Base-by-base conservation (phyloP, 2,329 filamentous ascomycete genomes). In the Fusarium caatingaense region DNA sequence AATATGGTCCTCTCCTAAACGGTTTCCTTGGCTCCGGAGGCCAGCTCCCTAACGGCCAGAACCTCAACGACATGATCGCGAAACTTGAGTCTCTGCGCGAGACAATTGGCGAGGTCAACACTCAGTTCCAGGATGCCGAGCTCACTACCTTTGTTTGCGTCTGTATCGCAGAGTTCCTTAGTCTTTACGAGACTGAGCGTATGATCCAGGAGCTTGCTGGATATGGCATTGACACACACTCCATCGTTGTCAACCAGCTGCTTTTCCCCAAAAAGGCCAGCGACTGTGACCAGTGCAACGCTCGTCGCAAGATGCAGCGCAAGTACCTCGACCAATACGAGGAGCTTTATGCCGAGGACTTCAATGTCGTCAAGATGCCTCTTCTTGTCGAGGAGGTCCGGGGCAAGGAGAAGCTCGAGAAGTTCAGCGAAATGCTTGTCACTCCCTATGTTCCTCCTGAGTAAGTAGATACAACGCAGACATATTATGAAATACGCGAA, bases 301-400 rank as follows among this genome's bases (percentile, higher is more conserved):
- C 96, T 47, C 86, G 96, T 71, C 87, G 94, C 77, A 97, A 97
- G 85, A 99, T 99, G 96, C 96, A 99, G 86, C 96, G 94, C 86
- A 99, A 99, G 85, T 99, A 99, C 79, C 87, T 99, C 45, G 94
- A 98, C 78, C 95, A 99, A 86, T 98, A 98, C 76, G 94, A 97
- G 82, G 96, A 99, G 84, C 83, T 99, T 63, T 99, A 99, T 79
- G 94, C 98, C 78, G 96, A 99, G 81, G 81, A 83, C 65, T 99
- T 99, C 84, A 97, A 99, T 79, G 94, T 99, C 41, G 95, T 99
- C 73, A 95, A 95, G 86, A 98, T 99, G 94, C 96, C 96, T 40
- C 82, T 99, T 76, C 83, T 99, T 64, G 93, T 97, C 2, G 95
- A 99, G 80, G 96, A 99, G 83, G 94, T 99, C 12, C 86, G 96